A percentile compares a stretch with the other conserved stretches of the same genome.
Evolutionary conservation across 2,329 filamentous ascomycete genomes (phyloP).

Genomic region (Epichloe elymi): DNA sequence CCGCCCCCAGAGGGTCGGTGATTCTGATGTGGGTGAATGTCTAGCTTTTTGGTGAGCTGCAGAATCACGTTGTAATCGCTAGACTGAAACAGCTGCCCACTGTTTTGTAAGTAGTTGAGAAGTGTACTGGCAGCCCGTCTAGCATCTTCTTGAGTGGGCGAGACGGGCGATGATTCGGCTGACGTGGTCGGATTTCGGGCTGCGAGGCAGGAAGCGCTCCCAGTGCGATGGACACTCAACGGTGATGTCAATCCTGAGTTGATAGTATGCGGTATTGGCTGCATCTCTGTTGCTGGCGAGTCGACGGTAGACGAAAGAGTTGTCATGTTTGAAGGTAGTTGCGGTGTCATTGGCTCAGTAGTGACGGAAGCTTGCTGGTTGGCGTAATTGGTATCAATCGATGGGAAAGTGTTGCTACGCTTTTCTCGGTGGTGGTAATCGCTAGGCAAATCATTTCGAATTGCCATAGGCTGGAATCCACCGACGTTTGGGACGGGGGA

Average conservation of each 20-base stretch:
- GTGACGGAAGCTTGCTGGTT: constrained; percentile 22
- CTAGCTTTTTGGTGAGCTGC: constrained; percentile 75
- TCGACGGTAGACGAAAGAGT: constrained; percentile 39
- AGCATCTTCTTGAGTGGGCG: constrained; percentile 76
- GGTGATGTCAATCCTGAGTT: constrained; percentile 30
- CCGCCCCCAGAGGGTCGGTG: constrained; percentile 28
- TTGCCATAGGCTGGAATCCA: constrained; percentile 38
- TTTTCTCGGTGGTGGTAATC: constrained; percentile 56
- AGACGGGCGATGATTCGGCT: constrained; percentile 45
- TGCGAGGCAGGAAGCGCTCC: constrained; percentile 23
- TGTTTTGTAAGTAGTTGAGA: constrained; percentile 64
- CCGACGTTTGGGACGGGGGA: constrained; percentile 64
- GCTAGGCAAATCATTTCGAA: constrained; percentile 22
- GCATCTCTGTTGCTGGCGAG: constrained; percentile 35
- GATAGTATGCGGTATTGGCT: constrained; percentile 28
- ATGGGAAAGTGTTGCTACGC: constrained; percentile 76
- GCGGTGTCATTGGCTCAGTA: constrained; percentile 35
- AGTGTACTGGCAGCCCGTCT: constrained; percentile 69
- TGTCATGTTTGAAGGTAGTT: constrained; percentile 32
- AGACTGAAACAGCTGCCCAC: constrained; percentile 53
- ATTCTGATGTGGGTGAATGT: constrained; percentile 44
- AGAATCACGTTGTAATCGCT: constrained; percentile 66
- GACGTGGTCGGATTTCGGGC: constrained; percentile 12
- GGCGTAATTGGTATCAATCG: constrained; percentile 48
- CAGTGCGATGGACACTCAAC: constrained; percentile 20